Evolutionary conservation across 1,284 basidiomycete genomes (phyloP), one percentile per base, ranked within the genome.

Genomic region (Takashimella tepidaria): DNA sequence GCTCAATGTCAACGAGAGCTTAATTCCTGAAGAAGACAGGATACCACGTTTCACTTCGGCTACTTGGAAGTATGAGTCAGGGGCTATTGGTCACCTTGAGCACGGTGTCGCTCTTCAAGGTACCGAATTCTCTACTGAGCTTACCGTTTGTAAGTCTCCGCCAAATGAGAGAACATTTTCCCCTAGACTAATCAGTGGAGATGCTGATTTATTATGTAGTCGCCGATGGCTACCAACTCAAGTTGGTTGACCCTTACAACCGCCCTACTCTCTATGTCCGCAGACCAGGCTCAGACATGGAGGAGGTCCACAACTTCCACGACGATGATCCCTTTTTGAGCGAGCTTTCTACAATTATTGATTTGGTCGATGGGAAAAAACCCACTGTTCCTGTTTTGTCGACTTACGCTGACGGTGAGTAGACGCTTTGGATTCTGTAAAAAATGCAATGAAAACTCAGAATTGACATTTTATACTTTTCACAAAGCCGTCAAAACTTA

Each of bases 261-360:
- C 63, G 69, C 67, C 90, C 91, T 3, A 79, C 86, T 5, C 82
- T 93, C 20, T 85, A 86, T 65, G 79, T 93, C 53, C 87, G 90
- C 64, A 82, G 80, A 66, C 88, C 89, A 1, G 88, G 86, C 49
- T 84, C 84, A 66, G 88, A 92, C 70, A 76, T 81, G 50, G 88
- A 90, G 67, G 84, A 88, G 64, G 79, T 79, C 40, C 77, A 83
- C 66, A 77, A 79, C 41, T 90, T 88, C 79, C 52, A 55, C 42
- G 86, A 89, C 56, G 89, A 91, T 64, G 89, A 91, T 69, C 87
- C 88, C 6, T 90, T 91, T 81, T 88, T 88, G 79, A 87, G 86
- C 24, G 87, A 90, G 75, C 81, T 89, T 45, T 87, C 87, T 27
- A 86, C 87, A 71, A 79, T 86, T 68, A 85, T 89, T 55, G 87